These are phyloP conservation scores for Linaria vulgaris DNA, from an alignment of 257 asterid species.

Conservation along the genomic window DNA sequence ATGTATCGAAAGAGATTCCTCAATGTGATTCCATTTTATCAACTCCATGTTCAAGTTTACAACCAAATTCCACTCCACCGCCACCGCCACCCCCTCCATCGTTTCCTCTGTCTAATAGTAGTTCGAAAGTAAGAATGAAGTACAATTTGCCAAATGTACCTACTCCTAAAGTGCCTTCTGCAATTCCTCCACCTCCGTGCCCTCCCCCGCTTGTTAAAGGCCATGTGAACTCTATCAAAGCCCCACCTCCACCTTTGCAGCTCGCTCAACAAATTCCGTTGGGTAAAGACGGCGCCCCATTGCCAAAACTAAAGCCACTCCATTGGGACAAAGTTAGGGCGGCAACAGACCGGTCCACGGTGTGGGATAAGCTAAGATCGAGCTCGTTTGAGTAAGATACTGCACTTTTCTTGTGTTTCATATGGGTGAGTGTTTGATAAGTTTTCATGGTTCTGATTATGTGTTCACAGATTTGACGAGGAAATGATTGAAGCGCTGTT, in stretches of 20 bases:
- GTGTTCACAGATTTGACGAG: slow-evolving; percentile 77
- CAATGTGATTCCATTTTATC: slow-evolving; percentile 5
- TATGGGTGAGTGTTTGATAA: not conserved
- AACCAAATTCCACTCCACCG: not conserved
- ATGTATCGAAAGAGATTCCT: slow-evolving; percentile 25
- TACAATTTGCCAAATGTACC: slow-evolving; percentile 24
- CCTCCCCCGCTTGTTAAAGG: slow-evolving; percentile 54
- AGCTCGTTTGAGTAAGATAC: slow-evolving; percentile 89
- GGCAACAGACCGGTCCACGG: slow-evolving; percentile 78
- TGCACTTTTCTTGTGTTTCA: not conserved
- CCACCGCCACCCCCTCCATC: slow-evolving; percentile 25
- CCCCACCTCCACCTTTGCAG: slow-evolving; percentile 72
- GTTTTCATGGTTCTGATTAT: slow-evolving; percentile 19
- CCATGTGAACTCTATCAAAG: slow-evolving; percentile 21
- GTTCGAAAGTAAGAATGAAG: slow-evolving; percentile 22
- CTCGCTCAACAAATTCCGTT: slow-evolving; percentile 37
- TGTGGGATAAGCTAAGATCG: slow-evolving; percentile 91
- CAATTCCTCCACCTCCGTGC: slow-evolving; percentile 57
- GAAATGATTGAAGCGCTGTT: slow-evolving; percentile 92
- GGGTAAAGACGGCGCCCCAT: slow-evolving; percentile 74
- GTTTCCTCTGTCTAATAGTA: slow-evolving; percentile 13
- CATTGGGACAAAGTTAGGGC: slow-evolving; percentile 99
- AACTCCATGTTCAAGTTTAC: not conserved
- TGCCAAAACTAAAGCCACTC: slow-evolving; percentile 85
- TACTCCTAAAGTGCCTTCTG: slow-evolving; percentile 25